phyloP scores from a whole-genome alignment of 768 basidiomycete genomes.

The Rhodotorula sphaerocarpa region DNA sequence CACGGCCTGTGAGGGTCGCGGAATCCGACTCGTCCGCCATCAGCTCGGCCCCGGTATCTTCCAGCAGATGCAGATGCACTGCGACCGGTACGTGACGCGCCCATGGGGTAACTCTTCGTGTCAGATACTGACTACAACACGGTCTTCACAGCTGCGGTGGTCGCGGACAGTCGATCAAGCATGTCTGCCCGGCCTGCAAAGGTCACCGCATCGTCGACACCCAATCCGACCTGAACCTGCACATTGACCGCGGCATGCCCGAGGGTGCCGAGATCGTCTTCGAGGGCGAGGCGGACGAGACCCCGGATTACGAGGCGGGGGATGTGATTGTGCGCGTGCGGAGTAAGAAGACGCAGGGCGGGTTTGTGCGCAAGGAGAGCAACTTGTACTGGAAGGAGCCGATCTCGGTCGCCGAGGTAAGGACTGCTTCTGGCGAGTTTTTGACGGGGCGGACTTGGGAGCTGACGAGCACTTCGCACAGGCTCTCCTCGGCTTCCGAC shows the following conservation, averaged over 20 bases:
- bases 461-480: constrained; percentile 44
- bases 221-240: constrained; percentile 71
- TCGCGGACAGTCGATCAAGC: constrained; percentile 67
- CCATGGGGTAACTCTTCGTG: neutral
- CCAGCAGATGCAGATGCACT: constrained; percentile 45
- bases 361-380: constrained; percentile 80
- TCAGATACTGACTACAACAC: too few species aligned
- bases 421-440: too few species aligned
- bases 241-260: constrained; percentile 77
- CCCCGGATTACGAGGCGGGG: constrained; percentile 89
- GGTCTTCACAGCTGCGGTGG: constrained; percentile 55
- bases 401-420: constrained; percentile 87
- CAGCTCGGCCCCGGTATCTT: constrained; percentile 54
- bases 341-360: constrained; percentile 66
- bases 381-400: constrained; percentile 87
- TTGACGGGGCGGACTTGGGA: too few species aligned
- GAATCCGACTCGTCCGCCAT: constrained; percentile 75
- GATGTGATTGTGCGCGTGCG: constrained; percentile 80
- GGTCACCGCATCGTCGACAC: constrained; percentile 47
- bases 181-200: constrained; percentile 69
- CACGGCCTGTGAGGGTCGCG: constrained; percentile 69
- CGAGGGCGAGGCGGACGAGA: constrained; percentile 94
- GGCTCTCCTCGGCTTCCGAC: constrained; percentile 95
- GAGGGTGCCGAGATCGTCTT: constrained; percentile 89
- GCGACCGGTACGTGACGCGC: constrained; percentile 38